Conservation (phyloP, 2,329 filamentous ascomycete genomes). For the Cladosporium halotolerans region DNA sequence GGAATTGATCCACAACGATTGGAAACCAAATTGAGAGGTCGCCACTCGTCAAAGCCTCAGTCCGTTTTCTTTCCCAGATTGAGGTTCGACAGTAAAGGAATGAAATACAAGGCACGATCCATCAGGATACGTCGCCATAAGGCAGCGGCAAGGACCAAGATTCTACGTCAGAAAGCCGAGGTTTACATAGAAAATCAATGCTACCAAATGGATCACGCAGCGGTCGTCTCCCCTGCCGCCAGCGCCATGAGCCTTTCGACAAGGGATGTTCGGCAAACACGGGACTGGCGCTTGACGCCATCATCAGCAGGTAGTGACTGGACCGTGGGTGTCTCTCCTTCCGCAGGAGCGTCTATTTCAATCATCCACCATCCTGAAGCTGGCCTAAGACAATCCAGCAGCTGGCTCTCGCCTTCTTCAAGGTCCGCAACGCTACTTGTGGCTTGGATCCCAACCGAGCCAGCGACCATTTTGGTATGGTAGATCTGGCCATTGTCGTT, state of each 20-base stretch:
- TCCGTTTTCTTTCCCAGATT: too few species aligned
- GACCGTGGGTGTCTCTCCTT: too few species aligned
- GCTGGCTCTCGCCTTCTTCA: not conserved
- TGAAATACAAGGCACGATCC: too few species aligned
- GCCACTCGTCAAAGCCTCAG: too few species aligned
- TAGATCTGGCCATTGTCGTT: conserved; percentile 25
- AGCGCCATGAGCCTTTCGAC: not conserved
- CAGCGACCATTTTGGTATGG: conserved; percentile 28
- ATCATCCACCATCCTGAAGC: not conserved
- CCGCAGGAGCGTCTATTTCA: not conserved
- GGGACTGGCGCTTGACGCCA: too few species aligned
- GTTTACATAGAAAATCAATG: not conserved
- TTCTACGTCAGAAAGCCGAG: not conserved
- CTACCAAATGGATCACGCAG: not conserved
- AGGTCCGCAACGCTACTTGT: conserved; percentile 15
- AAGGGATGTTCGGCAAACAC: not conserved
- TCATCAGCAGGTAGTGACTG: too few species aligned
- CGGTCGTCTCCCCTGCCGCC: not conserved
- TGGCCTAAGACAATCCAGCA: not conserved
- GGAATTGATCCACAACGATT: too few species aligned
- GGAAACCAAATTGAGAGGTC: too few species aligned
- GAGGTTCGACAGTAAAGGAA: too few species aligned
- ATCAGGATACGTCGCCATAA: too few species aligned
- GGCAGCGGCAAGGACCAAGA: too few species aligned
- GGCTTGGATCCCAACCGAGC: conserved; percentile 24